Base-by-base conservation (phyloP, 2,329 filamentous ascomycete genomes). In the Phyllosticta capitalensis region DNA sequence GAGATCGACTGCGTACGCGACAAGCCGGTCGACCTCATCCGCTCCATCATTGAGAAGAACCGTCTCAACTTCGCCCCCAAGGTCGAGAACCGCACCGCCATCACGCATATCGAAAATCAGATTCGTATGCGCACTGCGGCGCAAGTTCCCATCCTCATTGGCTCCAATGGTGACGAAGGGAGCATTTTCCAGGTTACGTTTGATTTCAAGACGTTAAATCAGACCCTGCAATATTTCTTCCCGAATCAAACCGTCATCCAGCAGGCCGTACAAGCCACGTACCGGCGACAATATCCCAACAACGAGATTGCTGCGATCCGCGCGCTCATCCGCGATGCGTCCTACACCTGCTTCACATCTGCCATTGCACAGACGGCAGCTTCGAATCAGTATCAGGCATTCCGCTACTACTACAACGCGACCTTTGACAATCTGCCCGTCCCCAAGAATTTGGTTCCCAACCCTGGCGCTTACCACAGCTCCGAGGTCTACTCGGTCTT, bases 121-220 rank as follows among this genome's bases (percentile, higher is more conserved):
- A 72, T 89, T 5, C 71, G 73, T 1, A 68, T 77, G 4, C 83
- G 83, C 54, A 77, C 78, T n/a, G 87, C 88, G 63, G 81, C 86
- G 58, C 78, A 82, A 56, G 82, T 88, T 0, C 83, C 85, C 1
- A 79, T 88, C 48, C 75, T 89, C 5, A 73, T 79, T 38, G 86
- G 87, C 5, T 79, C 79, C 48, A 88, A 87, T 68, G 80, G 79
- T 1, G 86, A 89, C 64, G 86, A 89, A 67, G 86, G 84, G 2
- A 80, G 79, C 0, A 73, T 75, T 1, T 86, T 86, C 65, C 38
- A 45, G n/a, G 38, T 45, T n/a, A 14, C n/a, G 14, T 45, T 45
- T n/a, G 14, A 19, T 6, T 45, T 45, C 14, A 17, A 19, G 38
- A 45, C 17, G 6, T 14, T 45, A 0, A n/a, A 45, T 7, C 38